These are phyloP conservation scores for Lipomyces sp. DNA, from an alignment of 805 yeast species.

Conservation along the genomic window DNA sequence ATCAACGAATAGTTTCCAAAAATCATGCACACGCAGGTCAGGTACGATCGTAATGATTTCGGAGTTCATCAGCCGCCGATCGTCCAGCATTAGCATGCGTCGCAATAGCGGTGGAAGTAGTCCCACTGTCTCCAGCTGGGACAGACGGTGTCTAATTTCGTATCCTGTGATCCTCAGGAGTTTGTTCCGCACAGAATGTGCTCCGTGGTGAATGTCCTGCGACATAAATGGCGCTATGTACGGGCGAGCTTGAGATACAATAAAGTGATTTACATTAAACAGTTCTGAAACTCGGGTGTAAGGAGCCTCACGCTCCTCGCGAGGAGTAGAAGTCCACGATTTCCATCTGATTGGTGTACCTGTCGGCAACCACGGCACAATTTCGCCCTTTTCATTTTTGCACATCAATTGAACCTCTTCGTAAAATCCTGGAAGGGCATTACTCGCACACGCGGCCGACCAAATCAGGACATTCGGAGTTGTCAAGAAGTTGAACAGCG, in stretches of 20 bases:
- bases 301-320: slow-evolving; percentile 57
- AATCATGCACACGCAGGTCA: slow-evolving; percentile 52
- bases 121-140: slow-evolving; percentile 78
- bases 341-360: slow-evolving; percentile 29
- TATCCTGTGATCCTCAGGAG: slow-evolving; percentile 64
- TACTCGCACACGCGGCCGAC: slow-evolving; percentile 82
- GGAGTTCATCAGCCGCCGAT: slow-evolving; percentile 50
- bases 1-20: slow-evolving; percentile 71
- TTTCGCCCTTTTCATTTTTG: slow-evolving; percentile 58
- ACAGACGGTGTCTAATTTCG: slow-evolving; percentile 84
- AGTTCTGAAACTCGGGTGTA: slow-evolving; percentile 88
- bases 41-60: slow-evolving; percentile 73
- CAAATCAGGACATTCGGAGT: slow-evolving; percentile 90
- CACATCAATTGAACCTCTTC: slow-evolving; percentile 65
- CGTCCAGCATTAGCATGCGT: slow-evolving; percentile 86
- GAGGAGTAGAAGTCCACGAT: slow-evolving; percentile 43
- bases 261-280: slow-evolving; percentile 91
- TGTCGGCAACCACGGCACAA: slow-evolving; percentile 42
- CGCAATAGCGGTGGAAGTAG: slow-evolving; percentile 70
- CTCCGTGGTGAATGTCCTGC: slow-evolving; percentile 75
- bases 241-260: slow-evolving; percentile 90
- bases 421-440: slow-evolving; percentile 65
- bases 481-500: slow-evolving; percentile 80
- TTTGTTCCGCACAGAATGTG: slow-evolving; percentile 47
- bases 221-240: slow-evolving; percentile 88